A percentile compares a stretch with the other conserved stretches of the same genome.
phyloP scores from a whole-genome alignment of 2,329 filamentous ascomycete species.

The Microdochium bolleyi region DNA sequence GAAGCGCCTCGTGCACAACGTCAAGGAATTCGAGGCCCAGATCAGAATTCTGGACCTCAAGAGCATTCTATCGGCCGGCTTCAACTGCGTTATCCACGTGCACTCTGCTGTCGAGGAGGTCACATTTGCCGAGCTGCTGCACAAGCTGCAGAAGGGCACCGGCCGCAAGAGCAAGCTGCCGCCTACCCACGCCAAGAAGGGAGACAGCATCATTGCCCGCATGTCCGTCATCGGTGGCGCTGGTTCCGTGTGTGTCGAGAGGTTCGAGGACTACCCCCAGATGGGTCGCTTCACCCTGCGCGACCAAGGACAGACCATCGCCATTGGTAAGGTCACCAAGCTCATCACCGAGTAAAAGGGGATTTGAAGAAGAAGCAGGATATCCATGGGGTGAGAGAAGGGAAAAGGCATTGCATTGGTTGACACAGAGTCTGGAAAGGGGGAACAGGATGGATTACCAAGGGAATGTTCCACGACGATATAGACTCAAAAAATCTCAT shows the following conservation, averaged over 20 bases:
- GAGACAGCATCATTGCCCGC: constrained; percentile 81
- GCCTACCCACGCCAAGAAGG: constrained; percentile 80
- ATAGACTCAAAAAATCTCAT: too few relatives aligned
- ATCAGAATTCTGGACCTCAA: constrained; percentile 93
- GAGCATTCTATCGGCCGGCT: constrained; percentile 86
- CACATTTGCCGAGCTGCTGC: constrained; percentile 78
- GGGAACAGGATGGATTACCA: too few relatives aligned
- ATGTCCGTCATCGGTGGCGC: constrained; percentile 81
- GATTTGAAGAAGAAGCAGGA: not conserved
- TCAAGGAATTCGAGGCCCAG: constrained; percentile 86
- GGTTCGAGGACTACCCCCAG: constrained; percentile 93
- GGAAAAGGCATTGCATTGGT: not conserved
- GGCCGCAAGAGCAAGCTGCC: constrained; percentile 87
- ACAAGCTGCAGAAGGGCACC: constrained; percentile 94
- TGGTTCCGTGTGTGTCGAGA: constrained; percentile 84
- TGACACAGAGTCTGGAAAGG: too few relatives aligned
- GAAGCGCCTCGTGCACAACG: constrained; percentile 87
- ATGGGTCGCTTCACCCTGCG: constrained; percentile 83
- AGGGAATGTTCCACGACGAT: too few relatives aligned
- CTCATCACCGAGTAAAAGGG: constrained; percentile 40
- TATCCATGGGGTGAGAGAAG: not conserved
- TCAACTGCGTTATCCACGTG: constrained; percentile 96
- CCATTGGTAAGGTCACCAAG: constrained; percentile 98
- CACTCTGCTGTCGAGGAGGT: constrained; percentile 98
- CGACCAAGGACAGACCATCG: constrained; percentile 97